Base-by-base conservation (phyloP, 78 protist genomes). In the Protostelium mycophagum region DNA sequence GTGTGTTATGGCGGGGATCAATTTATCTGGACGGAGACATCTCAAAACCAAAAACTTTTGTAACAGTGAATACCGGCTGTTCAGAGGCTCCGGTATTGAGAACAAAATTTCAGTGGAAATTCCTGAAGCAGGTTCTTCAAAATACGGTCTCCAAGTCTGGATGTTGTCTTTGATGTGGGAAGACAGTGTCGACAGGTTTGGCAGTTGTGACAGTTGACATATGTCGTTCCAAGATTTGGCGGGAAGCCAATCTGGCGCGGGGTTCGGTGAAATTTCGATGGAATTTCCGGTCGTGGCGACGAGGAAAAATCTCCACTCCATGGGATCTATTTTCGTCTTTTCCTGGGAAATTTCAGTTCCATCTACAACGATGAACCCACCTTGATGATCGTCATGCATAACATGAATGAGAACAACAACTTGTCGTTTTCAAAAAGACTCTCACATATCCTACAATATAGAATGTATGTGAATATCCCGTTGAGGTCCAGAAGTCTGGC, bases 21-120 rank as follows among this genome's bases (percentile, higher is more conserved):
- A 28, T 90, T 95, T 95, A 88, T 98, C 99, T 23, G 96, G 90
- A 0, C 99, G 96, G 38, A 98, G 5, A 37, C 93, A 84, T 34
- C 97, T 93, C 36, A 98, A 84, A 34, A 96, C 1, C 36, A 94
- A 9, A 39, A 98, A 87, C 38, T 87, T 1, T 36, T 90, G 90
- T 39, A 98, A 94, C 34, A 28, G 35, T 23, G 0, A 1, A 36
- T 89, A 10, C 37, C 1, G 0, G 5, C 0, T 28, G 36, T 1
- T 31, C 89, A 83, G 37, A 35, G 28, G 84, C 28, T 35, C 83
- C 23, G 91, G 84, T 0, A 0, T 0, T 10, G 38, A 36, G 1
- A 25, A 34, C 38, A 34, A 36, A 1, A 83, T 89, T 38, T 96
- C 92, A 28, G 38, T 37, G 0, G 92, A 34, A 1, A 89, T 5